Evolutionary conservation across 2,329 filamentous ascomycete species (phyloP).

Genomic region (Saccharata proteae): DNA sequence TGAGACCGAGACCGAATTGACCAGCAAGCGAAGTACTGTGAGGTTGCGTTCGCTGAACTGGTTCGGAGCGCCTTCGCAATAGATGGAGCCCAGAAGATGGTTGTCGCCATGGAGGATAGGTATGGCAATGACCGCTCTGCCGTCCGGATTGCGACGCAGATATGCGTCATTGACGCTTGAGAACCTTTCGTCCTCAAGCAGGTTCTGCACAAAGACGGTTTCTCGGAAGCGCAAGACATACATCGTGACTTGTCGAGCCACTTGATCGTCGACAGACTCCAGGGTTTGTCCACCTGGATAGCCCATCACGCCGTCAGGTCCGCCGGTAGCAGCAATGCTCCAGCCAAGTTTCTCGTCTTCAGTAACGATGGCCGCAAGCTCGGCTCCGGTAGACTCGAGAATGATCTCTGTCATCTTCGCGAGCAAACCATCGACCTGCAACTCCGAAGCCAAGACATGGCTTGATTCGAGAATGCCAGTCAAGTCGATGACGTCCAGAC

Average conservation of each 20-base stretch:
- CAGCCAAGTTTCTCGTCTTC: slow-evolving; percentile 54
- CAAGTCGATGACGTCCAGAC: slow-evolving; percentile 70
- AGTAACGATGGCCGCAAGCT: slow-evolving; percentile 61
- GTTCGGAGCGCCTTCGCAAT: slow-evolving; percentile 62
- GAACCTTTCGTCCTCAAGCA: slow-evolving; percentile 65
- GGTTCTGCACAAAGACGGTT: slow-evolving; percentile 59
- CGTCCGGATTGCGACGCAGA: slow-evolving; percentile 54
- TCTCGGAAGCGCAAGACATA: slow-evolving; percentile 70
- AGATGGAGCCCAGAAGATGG: slow-evolving; percentile 59
- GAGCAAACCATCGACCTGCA: slow-evolving; percentile 62
- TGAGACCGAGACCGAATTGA: slow-evolving; percentile 62
- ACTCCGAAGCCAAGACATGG: slow-evolving; percentile 66
- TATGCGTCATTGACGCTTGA: slow-evolving; percentile 61
- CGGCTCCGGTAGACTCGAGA: slow-evolving; percentile 63
- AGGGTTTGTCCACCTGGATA: slow-evolving; percentile 55
- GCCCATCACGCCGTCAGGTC: slow-evolving; percentile 57
- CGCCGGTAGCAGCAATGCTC: slow-evolving; percentile 63
- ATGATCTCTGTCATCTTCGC: slow-evolving; percentile 76
- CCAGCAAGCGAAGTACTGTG: slow-evolving; percentile 49
- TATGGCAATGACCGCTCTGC: slow-evolving; percentile 67
- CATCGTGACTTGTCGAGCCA: slow-evolving; percentile 65
- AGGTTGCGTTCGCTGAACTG: slow-evolving; percentile 60
- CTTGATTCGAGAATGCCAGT: slow-evolving; percentile 68
- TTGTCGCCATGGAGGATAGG: slow-evolving; percentile 64
- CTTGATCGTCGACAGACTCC: slow-evolving; percentile 48